phyloP scores from a whole-genome alignment of 2,329 filamentous ascomycete genomes.

The Nothophaeocryptopus gaeumannii region DNA sequence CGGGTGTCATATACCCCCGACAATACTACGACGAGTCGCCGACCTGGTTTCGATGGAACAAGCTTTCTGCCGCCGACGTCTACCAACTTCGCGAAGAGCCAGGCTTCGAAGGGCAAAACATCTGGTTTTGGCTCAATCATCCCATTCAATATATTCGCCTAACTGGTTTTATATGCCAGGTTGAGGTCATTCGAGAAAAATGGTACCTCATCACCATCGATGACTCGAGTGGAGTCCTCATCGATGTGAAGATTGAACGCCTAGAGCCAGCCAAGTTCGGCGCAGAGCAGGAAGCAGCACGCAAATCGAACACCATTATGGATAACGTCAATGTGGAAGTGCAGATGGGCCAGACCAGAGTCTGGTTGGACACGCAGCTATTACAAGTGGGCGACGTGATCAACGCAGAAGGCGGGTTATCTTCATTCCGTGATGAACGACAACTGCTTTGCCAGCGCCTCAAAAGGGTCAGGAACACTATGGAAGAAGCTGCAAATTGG shows the following conservation, averaged over 20 bases:
- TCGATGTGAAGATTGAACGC: slow-evolving; percentile 55
- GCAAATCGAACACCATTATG: slow-evolving; percentile 28
- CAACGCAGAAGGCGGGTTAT: slow-evolving; percentile 57
- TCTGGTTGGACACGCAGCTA: slow-evolving; percentile 37
- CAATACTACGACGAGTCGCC: slow-evolving; percentile 60
- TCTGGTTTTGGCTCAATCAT: slow-evolving; percentile 57
- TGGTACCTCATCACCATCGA: slow-evolving; percentile 55
- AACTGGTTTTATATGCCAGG: slow-evolving; percentile 45
- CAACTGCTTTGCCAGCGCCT: slow-evolving; percentile 57
- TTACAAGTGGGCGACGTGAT: slow-evolving; percentile 51
- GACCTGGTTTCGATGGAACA: slow-evolving; percentile 64
- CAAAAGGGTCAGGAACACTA: slow-evolving; percentile 49
- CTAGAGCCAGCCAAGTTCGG: slow-evolving; percentile 13
- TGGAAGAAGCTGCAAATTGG: slow-evolving; percentile 55
- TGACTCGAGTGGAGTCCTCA: slow-evolving; percentile 58
- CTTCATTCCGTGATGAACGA: slow-evolving; percentile 48
- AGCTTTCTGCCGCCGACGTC: slow-evolving; percentile 56
- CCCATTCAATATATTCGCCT: slow-evolving; percentile 49
- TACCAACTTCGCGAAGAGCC: slow-evolving; percentile 49
- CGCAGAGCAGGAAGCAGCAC: not conserved
- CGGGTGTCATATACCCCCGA: slow-evolving; percentile 50
- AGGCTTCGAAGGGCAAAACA: slow-evolving; percentile 54
- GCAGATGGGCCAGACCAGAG: slow-evolving; percentile 42
- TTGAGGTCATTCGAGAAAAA: slow-evolving; percentile 38
- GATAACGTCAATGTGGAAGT: slow-evolving; percentile 41